phyloP scores from a whole-genome alignment of 2,329 filamentous ascomycete genomes.

The Davidsoniella eucalypti region DNA sequence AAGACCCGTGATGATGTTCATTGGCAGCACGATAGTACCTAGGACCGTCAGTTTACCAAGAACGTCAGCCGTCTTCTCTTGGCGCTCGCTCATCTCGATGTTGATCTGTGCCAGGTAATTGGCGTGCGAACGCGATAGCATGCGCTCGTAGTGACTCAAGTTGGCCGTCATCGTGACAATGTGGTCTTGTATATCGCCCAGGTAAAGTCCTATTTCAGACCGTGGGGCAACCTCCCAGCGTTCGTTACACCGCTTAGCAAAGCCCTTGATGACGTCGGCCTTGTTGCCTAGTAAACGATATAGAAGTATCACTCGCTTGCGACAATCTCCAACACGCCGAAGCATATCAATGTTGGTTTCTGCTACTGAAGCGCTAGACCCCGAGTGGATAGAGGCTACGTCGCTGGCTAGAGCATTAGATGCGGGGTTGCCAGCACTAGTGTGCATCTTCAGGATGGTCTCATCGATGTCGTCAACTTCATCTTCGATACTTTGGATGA shows the following conservation, averaged over 20 bases:
- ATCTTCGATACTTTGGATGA: conserved; percentile 85
- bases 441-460: conserved; percentile 68
- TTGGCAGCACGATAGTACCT: conserved; percentile 89
- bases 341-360: conserved; percentile 65
- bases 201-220: conserved; percentile 90
- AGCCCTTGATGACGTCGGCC: conserved; percentile 97
- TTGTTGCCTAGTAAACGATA: conserved; percentile 91
- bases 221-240: conserved; percentile 92
- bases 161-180: conserved; percentile 98
- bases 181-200: conserved; percentile 97
- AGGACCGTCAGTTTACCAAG: conserved; percentile 88
- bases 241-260: conserved; percentile 95
- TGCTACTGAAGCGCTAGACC: conserved; percentile 15
- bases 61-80: conserved; percentile 89
- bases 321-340: conserved; percentile 76
- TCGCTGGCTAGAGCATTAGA: conserved; percentile 17
- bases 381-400: conserved; percentile 23
- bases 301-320: conserved; percentile 93
- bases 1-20: conserved; percentile 97
- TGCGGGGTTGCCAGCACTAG: conserved; percentile 17
- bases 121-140: conserved; percentile 76
- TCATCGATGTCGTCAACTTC: conserved; percentile 97
- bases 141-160: conserved; percentile 85
- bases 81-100: conserved; percentile 94
- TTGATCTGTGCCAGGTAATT: conserved; percentile 99